These are phyloP conservation scores for Aspergillus incahuasiensis DNA, from an alignment of 495 filamentous ascomycete genomes.

Conservation along the genomic window DNA sequence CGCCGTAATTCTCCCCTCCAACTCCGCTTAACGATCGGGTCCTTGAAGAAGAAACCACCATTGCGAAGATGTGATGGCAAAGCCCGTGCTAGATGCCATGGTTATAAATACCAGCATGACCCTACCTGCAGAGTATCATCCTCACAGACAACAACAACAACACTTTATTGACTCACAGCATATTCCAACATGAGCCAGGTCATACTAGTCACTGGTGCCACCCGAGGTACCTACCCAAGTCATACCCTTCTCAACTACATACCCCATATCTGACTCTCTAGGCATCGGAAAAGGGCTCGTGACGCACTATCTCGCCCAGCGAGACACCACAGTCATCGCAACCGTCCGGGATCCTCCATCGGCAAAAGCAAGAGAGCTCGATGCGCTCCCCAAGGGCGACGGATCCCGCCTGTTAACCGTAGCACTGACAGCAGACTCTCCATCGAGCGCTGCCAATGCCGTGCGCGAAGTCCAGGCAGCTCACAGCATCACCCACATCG, in stretches of 20 bases:
- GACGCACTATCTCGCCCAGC: conserved; percentile 29
- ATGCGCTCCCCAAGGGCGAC: conserved; percentile 20
- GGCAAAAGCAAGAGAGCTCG: conserved; percentile 14
- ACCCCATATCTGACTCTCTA: too few species aligned
- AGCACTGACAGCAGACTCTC: conserved; percentile 26
- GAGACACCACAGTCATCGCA: conserved; percentile 43
- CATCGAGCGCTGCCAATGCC: conserved; percentile 19
- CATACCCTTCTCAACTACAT: too few species aligned
- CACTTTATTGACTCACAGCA: too few species aligned
- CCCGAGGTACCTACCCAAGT: too few species aligned
- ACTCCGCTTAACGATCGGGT: too few species aligned
- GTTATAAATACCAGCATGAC: too few species aligned
- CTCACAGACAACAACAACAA: too few species aligned
- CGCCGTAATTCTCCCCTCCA: too few species aligned
- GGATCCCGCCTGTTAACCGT: conserved; percentile 35
- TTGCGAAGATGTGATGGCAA: too few species aligned
- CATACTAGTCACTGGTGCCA: conserved; percentile 21
- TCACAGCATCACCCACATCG: conserved; percentile 25
- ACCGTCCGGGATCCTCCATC: conserved; percentile 30
- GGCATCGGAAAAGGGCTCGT: conserved; percentile 45
- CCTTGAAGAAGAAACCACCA: too few species aligned
- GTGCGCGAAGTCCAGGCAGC: conserved; percentile 3
- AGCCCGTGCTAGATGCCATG: too few species aligned
- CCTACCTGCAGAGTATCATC: too few species aligned
- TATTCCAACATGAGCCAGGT: not conserved